Evolutionary conservation across 176 grass and related monocot species (phyloP).

Genomic region (Rhynchospora tenuis): DNA sequence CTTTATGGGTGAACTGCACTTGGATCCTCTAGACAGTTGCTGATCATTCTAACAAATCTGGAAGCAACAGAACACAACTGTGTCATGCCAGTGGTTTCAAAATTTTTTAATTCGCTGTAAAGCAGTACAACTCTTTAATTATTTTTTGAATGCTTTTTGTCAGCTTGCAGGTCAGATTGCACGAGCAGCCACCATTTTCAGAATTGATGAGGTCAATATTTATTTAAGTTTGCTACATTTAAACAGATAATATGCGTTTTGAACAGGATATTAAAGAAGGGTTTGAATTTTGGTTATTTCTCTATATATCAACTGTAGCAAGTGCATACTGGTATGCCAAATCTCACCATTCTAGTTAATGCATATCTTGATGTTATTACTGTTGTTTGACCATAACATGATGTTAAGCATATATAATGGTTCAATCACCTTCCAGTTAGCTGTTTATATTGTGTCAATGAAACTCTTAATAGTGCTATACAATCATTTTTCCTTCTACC

Average conservation of each 20-base stretch:
- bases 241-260: neutral
- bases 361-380: neutral
- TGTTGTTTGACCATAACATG: too few species aligned
- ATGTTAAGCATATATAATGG: neutral
- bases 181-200: slow-evolving; percentile 72
- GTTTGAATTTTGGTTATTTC: neutral
- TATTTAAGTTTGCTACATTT: neutral
- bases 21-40: neutral
- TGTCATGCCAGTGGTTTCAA: neutral
- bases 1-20: neutral
- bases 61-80: neutral
- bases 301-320: neutral
- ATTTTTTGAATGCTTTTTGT: too few species aligned
- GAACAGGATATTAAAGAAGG: neutral
- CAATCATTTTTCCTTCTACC: neutral
- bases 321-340: neutral
- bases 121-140: too few species aligned
- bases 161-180: slow-evolving; percentile 94
- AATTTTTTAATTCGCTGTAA: neutral
- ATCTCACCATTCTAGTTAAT: neutral
- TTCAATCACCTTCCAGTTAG: neutral
- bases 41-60: neutral
- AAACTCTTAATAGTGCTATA: neutral
- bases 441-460: neutral
- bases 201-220: slow-evolving; percentile 68